Base-by-base conservation (phyloP, 2,329 filamentous ascomycete genomes). In the Penicillium occitanis region DNA sequence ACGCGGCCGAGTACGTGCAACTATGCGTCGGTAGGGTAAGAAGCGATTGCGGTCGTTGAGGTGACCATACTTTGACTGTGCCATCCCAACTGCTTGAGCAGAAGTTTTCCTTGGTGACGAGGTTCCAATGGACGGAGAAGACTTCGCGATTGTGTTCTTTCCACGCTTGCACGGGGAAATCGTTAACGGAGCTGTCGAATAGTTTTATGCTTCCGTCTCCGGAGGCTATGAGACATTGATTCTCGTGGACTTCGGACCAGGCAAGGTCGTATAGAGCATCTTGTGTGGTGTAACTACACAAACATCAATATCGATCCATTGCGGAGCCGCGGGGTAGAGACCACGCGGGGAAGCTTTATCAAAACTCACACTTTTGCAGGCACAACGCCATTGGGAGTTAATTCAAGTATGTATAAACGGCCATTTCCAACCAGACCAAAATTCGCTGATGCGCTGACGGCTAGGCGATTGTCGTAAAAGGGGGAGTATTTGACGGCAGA, bases 401-500 rank as follows among this genome's bases (percentile, higher is more conserved):
- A 81, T 35, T 90, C 90, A 30, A 98, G 84, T 66, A 94, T 88
- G 75, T 91, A 98, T 0, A 98, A 81, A 58, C 51, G 88, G 11
- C 95, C 95, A 82, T 99, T 99, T 58, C 95, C 95, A 42, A 99
- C 94, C 46, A 99, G 91, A 46, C 95, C 95, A 81, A 95, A 99
- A 83, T 99, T 98, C 69, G 94, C 88, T n/a, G 93, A 91, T 1
- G 91, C 86, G 35, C 92, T 91, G 73, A 97, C 93, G 66, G 94
- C 94, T 70, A 99, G 88, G 69, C 93, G 89, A 70, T 91, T 95
- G 82, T 98, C 95, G 82, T 96, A 96, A 83, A 97, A 99, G 6
- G 95, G 95, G 65, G 94, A 98, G 84, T 98, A 99, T 81, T 97
- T 97, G 79, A 97, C 93, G 71, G 91, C 92, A 81, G 96, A 97